These are phyloP conservation scores for Tephrocybe sp. DNA, from an alignment of 768 basidiomycete genomes.

Conservation along the genomic window DNA sequence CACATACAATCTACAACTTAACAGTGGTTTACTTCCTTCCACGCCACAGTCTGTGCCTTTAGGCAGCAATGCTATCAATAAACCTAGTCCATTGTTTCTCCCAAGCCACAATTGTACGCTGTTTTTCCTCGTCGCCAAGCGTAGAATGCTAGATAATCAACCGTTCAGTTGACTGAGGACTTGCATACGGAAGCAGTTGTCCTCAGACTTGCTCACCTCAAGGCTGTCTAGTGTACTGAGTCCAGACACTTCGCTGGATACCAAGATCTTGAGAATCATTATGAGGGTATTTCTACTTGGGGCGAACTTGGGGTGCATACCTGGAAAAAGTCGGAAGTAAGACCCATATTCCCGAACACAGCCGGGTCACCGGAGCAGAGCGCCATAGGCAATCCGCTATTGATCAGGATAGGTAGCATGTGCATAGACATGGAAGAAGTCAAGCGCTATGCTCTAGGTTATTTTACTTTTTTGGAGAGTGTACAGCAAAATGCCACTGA, in stretches of 20 bases:
- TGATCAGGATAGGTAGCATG: conserved; percentile 67
- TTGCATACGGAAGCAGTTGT: background rate
- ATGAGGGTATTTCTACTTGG: background rate
- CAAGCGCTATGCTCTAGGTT: conserved; percentile 45
- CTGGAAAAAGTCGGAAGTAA: conserved; percentile 80
- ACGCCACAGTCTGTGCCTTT: too few relatives aligned
- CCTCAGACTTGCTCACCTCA: conserved; percentile 35
- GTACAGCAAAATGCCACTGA: conserved; percentile 24
- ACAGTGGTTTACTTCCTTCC: too few relatives aligned
- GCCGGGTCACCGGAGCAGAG: conserved; percentile 77
- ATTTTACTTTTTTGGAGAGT: background rate
- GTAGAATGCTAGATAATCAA: conserved; percentile 46
- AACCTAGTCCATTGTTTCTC: conserved; percentile 19
- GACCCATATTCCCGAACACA: conserved; percentile 75
- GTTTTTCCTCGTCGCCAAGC: conserved; percentile 47
- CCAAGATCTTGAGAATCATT: conserved; percentile 49
- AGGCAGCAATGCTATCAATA: conserved; percentile 8
- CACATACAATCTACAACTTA: too few relatives aligned
- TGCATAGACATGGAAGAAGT: conserved; percentile 83
- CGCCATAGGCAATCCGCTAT: conserved; percentile 70
- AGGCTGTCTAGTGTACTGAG: conserved; percentile 68
- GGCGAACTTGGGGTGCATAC: too few relatives aligned
- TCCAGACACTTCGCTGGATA: conserved; percentile 65
- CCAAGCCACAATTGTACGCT: conserved; percentile 28
- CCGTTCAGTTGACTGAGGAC: background rate